Evolutionary conservation across 2,329 filamentous ascomycete species (phyloP), one percentile per base, ranked within the genome.

Genomic region (Hypoxylon sp.): DNA sequence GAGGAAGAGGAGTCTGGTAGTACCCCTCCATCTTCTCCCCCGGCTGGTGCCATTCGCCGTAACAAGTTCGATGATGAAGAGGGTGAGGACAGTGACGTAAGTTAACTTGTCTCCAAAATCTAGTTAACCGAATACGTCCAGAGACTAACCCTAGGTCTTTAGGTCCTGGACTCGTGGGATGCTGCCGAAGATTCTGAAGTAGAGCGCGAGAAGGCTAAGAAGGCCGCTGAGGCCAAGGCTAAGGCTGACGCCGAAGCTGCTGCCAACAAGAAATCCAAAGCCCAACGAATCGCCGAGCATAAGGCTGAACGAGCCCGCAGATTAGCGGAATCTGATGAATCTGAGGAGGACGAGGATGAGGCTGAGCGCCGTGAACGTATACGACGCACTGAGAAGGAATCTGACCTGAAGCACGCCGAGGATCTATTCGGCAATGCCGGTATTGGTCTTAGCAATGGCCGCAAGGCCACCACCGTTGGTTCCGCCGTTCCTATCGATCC

Each of bases 161-260:
- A 97, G 90, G 92, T 98, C 59, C 87, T 97, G 75, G 95, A 99
- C 64, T 94, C 92, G 32, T 99, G 95, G 95, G 94, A 98, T 74
- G 94, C 92, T 61, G 94, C 92, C 71, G 95, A 98, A 75, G 95
- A 99, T 81, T 97, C 93, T 65, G 95, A 99, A 74, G 94, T 89
- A 72, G 95, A 99, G 83, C 91, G 93, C 73, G 94, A 97, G 80
- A 99, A 98, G 84, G 92, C 87, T 26, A 91, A 91, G 80, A 95
- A 94, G 82, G 93, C 89, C 52, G 90, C 86, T 5, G 94, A 92
- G 75, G 91, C 88, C 55, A 96, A 97, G 80, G 92, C 91, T 61
- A 96, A 96, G 80, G 93, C 92, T 26, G 93, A 94, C 0, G 94
- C 91, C 46, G 92, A 93, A 73, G 93, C 93, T 6, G 92, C 91